Evolutionary conservation across 345 rosid genomes (phyloP).

Genomic region (Eucalyptus sp.): DNA sequence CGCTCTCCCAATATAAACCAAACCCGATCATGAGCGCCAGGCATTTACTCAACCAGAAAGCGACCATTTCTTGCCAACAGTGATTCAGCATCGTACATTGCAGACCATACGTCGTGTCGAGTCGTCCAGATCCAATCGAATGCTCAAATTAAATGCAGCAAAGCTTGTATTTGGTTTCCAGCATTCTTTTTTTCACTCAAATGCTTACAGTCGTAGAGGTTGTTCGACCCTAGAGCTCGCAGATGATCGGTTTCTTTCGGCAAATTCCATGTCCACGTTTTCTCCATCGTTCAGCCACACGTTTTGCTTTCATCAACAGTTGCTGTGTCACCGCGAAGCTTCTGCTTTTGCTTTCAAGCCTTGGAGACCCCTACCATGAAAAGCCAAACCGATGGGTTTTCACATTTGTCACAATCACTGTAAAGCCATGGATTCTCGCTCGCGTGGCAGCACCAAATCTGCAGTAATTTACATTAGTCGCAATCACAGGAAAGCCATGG

Average conservation of each 20-base stretch:
- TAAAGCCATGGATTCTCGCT: rapidly evolving
- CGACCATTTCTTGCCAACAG: background rate
- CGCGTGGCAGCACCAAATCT: background rate
- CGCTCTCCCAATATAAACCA: background rate
- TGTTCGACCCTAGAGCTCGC: background rate
- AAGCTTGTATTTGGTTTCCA: background rate
- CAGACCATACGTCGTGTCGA: background rate
- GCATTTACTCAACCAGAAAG: background rate
- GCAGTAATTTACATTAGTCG: background rate
- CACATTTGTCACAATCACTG: background rate
- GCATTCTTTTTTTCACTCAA: background rate
- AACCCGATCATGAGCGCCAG: background rate
- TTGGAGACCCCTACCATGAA: background rate
- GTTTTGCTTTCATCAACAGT: background rate
- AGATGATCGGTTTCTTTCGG: background rate
- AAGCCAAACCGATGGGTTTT: background rate
- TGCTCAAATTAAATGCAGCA: background rate
- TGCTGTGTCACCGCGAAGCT: background rate
- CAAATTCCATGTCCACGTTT: background rate
- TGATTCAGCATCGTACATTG: background rate
- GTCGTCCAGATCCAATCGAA: background rate
- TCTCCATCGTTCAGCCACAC: background rate
- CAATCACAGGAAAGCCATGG: background rate
- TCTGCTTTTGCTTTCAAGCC: background rate
- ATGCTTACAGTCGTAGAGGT: background rate